These are phyloP conservation scores for Nicotiana obtusifolia DNA, from an alignment of 257 asterid species.

Conservation along the genomic window DNA sequence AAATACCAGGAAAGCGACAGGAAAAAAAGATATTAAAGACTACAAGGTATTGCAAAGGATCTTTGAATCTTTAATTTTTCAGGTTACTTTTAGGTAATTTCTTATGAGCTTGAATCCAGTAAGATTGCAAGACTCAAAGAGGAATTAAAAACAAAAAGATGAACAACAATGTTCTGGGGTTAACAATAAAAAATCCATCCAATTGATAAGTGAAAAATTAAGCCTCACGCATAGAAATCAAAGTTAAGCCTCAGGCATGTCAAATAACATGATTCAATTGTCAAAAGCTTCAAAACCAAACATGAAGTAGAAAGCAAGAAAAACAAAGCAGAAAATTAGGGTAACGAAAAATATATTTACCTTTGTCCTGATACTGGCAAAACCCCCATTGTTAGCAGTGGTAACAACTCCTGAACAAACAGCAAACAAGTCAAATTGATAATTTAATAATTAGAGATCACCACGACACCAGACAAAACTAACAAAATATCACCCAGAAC, in stretches of 20 bases:
- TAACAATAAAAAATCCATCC: background rate
- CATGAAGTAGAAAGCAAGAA: background rate
- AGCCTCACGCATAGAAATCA: background rate
- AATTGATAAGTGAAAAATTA: background rate
- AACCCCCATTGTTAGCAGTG: conserved; percentile 94
- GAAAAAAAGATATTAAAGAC: background rate
- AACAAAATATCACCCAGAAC: background rate
- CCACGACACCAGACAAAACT: background rate
- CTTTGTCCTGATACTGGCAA: conserved; percentile 83
- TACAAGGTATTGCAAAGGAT: background rate
- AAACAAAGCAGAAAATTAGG: background rate
- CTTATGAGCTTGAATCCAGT: background rate
- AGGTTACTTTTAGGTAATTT: background rate
- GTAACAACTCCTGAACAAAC: conserved; percentile 63
- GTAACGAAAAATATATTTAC: conserved; percentile 19
- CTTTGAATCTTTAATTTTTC: background rate
- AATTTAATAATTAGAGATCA: background rate
- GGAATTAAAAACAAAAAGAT: background rate
- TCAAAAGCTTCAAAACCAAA: background rate
- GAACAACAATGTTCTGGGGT: background rate
- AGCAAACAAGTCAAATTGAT: background rate
- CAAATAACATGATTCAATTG: too few species aligned
- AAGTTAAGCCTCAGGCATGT: background rate
- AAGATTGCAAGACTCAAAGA: background rate
- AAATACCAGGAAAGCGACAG: background rate